Conservation (phyloP, 331 rosid species). For the Acacia pycnantha region DNA sequence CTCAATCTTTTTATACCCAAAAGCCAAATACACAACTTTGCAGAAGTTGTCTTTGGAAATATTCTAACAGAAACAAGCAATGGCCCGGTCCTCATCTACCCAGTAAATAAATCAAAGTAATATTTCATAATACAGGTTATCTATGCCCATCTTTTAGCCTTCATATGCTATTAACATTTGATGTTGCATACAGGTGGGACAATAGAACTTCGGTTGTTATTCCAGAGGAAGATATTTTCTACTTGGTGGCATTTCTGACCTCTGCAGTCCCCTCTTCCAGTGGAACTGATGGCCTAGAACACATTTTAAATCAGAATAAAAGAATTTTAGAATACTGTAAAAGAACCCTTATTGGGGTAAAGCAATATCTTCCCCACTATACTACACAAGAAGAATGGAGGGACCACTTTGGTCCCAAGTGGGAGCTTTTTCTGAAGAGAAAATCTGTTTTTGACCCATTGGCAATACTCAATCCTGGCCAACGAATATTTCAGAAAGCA, state of each 20-base stretch:
- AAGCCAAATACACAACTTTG: conserved; percentile 76
- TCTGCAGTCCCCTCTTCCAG: conserved; percentile 83
- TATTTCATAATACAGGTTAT: conserved; percentile 9
- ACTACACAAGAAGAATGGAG: conserved; percentile 69
- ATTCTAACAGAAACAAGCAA: conserved; percentile 88
- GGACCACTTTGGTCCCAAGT: conserved; percentile 80
- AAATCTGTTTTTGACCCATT: conserved; percentile 87
- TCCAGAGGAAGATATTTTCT: conserved; percentile 88
- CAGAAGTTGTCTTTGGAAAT: conserved; percentile 73
- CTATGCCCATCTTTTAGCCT: neutral
- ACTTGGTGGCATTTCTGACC: conserved; percentile 82
- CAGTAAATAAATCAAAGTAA: conserved; percentile 95
- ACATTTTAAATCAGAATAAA: conserved; percentile 75
- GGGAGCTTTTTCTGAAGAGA: conserved; percentile 70
- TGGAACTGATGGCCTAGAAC: conserved; percentile 72
- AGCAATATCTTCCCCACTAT: conserved; percentile 88
- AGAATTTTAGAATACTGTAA: conserved; percentile 84
- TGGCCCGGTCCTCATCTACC: conserved; percentile 94
- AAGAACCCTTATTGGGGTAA: conserved; percentile 64
- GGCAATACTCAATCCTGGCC: conserved; percentile 94
- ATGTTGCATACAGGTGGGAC: conserved; percentile 80
- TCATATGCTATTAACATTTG: conserved; percentile 19
- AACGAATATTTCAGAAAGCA: conserved; percentile 84
- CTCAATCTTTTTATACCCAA: conserved; percentile 90
- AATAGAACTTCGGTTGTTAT: conserved; percentile 71